Evolutionary conservation across 352 stramenopile genomes (phyloP), one percentile per base, ranked within the genome.

Genomic region (Pythium angustatum): DNA sequence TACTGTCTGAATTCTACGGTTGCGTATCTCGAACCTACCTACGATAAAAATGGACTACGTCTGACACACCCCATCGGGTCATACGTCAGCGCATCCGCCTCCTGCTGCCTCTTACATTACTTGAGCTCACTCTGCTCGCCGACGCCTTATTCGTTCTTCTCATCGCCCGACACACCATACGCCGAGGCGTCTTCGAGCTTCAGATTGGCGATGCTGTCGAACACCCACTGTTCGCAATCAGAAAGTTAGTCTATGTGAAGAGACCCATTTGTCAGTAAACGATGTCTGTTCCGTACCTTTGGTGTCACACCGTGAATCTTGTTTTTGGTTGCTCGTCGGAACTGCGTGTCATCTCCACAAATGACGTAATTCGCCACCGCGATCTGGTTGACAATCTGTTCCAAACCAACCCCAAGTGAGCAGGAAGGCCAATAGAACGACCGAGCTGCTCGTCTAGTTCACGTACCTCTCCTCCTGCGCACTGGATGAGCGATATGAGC

Each of bases 321-420:
- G 6, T 75, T 85, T 28, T 77, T 72, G 58, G 77, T 68, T 17
- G 80, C 79, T 64, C 83, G 79, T 58, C 81, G 79, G 40, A 80
- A 84, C 1, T 90, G 58, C 26, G 79, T 87, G 1, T 72, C 69
- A 62, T 93, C 83, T 19, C 75, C 79, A 33, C 83, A 93, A 49
- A 93, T 78, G 55, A 79, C 88, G 10, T 88, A 78, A 43, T 81
- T 69, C 8, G 75, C 78, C 17, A 85, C 73, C 15, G 79, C 88
- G 45, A 88, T 90, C 50, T 93, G 83, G 38, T 93, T 90, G 56
- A 77, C 85, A 40, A 90, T 78, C 83, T 92, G 31, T 22, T 57
- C 3, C 41, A 57, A 56, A 38, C 28, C 49, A 43, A 27, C 28
- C 17, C 50, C 21, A 21, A 33, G 1, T 40, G 1, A 54, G 34